Conservation (phyloP, 768 basidiomycete genomes). For the Macrolepiota albuminosa region DNA sequence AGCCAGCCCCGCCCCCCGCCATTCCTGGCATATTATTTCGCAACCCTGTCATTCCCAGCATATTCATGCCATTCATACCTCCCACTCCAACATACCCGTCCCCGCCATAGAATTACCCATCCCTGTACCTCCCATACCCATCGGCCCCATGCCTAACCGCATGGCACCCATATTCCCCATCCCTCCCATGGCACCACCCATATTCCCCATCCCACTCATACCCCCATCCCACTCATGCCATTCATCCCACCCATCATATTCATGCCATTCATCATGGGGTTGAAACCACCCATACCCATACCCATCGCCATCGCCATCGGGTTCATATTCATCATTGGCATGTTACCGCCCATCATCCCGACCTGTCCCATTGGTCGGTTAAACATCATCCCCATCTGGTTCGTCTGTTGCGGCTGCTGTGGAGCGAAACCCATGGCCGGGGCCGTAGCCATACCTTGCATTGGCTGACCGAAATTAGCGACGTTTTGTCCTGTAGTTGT, state of each 20-base stretch:
- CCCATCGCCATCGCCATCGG: conserved; percentile 50
- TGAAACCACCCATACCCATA: conserved; percentile 31
- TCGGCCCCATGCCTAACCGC: conserved; percentile 16
- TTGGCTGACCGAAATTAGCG: conserved; percentile 29
- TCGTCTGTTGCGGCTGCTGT: conserved; percentile 30
- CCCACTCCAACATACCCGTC: conserved; percentile 7
- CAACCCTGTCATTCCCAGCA: conserved; percentile 14
- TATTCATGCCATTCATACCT: conserved; percentile 20
- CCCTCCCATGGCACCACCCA: conserved; percentile 20
- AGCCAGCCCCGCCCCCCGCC: conserved; percentile 18
- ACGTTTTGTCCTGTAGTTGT: conserved; percentile 17
- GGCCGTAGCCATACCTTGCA: conserved; percentile 27
- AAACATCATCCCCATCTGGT: conserved; percentile 53
- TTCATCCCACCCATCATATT: conserved; percentile 27
- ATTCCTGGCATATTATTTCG: conserved; percentile 13
- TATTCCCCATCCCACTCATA: conserved; percentile 28
- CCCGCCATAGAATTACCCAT: conserved; percentile 14
- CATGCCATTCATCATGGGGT: conserved; percentile 30
- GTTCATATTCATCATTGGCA: conserved; percentile 40
- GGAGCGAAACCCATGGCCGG: conserved; percentile 26
- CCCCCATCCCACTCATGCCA: conserved; percentile 21
- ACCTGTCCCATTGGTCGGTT: conserved; percentile 46
- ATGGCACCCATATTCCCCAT: conserved; percentile 15
- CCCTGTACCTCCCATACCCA: conserved; percentile 18
- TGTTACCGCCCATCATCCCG: conserved; percentile 35